Evolutionary conservation across 441 rosid species (phyloP).

Genomic region (Populus tomentosa): DNA sequence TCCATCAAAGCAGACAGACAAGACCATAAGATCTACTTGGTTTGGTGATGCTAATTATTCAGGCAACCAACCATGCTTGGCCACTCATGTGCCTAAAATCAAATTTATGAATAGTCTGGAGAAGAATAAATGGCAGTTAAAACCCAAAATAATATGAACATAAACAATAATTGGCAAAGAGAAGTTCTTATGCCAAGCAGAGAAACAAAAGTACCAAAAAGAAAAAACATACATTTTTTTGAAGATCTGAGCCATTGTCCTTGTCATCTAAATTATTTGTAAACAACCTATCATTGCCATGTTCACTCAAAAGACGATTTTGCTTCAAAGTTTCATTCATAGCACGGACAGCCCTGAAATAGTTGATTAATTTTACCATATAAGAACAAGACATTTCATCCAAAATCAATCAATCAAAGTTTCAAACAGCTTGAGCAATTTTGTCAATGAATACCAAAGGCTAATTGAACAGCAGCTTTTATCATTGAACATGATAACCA

Average conservation of each 20-base stretch:
- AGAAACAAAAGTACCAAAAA: not conserved
- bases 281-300: slow-evolving; percentile 47
- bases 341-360: slow-evolving; percentile 93
- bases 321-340: slow-evolving; percentile 98
- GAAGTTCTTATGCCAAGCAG: not conserved
- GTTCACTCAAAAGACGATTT: slow-evolving; percentile 72
- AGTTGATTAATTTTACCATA: slow-evolving; percentile 1
- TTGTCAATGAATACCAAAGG: not conserved
- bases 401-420: not conserved
- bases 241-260: slow-evolving; percentile 45
- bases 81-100: not conserved
- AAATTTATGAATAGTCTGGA: not conserved
- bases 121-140: not conserved
- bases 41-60: not conserved
- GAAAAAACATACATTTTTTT: slow-evolving; percentile 51
- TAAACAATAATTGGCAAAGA: not conserved
- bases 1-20: not conserved
- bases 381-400: not conserved
- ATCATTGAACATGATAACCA: not conserved
- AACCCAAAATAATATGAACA: not conserved
- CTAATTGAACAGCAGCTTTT: slow-evolving; percentile 2
- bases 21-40: not conserved
- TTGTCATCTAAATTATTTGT: slow-evolving; percentile 47
- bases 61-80: not conserved
- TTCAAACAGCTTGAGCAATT: not conserved